phyloP scores from a whole-genome alignment of 345 rosid species.

The Syzygium grande region DNA sequence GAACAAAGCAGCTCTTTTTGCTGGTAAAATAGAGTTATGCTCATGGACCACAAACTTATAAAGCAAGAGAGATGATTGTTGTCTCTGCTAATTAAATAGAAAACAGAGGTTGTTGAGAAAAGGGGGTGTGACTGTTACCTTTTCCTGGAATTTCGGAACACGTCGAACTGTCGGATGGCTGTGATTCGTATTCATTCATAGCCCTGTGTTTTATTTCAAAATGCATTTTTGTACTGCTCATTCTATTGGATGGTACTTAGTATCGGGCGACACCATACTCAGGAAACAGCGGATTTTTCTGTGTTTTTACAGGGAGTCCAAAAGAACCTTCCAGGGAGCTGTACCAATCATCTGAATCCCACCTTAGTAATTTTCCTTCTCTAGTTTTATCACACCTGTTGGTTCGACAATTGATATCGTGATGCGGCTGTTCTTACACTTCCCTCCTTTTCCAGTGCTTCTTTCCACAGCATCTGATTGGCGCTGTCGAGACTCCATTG shows the following conservation, averaged over 20 bases:
- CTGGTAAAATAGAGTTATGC: not conserved
- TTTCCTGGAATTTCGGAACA: not conserved
- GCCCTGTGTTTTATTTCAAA: not conserved
- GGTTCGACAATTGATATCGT: not conserved
- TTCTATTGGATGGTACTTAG: not conserved
- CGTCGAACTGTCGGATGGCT: not conserved
- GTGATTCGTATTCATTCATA: not conserved
- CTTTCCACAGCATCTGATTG: constrained; percentile 47
- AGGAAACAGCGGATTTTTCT: not conserved
- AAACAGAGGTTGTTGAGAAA: not conserved
- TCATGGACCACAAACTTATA: not conserved
- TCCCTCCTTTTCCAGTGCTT: constrained; percentile 29
- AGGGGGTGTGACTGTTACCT: not conserved
- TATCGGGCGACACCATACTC: not conserved
- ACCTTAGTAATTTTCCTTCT: constrained; percentile 21
- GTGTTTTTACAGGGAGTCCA: constrained; percentile 17
- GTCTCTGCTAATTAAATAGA: not conserved
- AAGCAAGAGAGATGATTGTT: not conserved
- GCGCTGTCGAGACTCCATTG: constrained; percentile 23
- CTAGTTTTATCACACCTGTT: not conserved
- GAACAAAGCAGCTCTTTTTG: not conserved
- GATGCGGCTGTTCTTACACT: not conserved
- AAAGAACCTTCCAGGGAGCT: constrained; percentile 22
- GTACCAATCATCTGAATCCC: constrained; percentile 32
- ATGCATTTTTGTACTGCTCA: not conserved